phyloP scores from a whole-genome alignment of 2,329 filamentous ascomycete species.

The Chrysoporthe deuterocubensis region DNA sequence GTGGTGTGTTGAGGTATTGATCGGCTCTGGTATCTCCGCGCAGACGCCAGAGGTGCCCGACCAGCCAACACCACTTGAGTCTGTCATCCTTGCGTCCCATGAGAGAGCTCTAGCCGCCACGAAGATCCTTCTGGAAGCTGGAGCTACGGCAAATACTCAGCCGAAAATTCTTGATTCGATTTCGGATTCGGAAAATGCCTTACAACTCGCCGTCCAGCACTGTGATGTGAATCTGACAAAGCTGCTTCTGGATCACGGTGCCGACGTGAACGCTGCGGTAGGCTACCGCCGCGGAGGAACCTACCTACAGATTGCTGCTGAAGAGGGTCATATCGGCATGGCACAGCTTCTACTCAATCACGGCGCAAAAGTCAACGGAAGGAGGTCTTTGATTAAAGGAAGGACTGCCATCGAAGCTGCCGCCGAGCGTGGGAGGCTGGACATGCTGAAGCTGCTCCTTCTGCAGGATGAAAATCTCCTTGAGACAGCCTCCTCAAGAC shows the following conservation, averaged over 20 bases:
- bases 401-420: conserved; percentile 13
- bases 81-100: rapidly evolving
- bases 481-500: not conserved
- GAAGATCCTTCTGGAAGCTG: not conserved
- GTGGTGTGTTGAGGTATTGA: not conserved
- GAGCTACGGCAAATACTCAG: not conserved
- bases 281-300: not conserved
- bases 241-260: not conserved
- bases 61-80: not conserved
- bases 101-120: not conserved
- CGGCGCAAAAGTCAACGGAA: conserved; percentile 5
- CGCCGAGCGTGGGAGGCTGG: not conserved
- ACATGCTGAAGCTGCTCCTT: conserved; percentile 3
- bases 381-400: not conserved
- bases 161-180: too few species aligned
- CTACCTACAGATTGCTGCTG: not conserved
- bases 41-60: not conserved
- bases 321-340: not conserved
- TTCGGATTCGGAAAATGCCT: too few species aligned
- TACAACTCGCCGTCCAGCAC: not conserved
- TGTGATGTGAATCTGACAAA: not conserved
- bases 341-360: not conserved
- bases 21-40: not conserved
- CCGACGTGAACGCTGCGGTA: not conserved
- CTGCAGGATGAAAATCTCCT: not conserved